Evolutionary conservation across 2,329 filamentous ascomycete species (phyloP), one percentile per base, ranked within the genome.

Genomic region (Exophiala sideris): DNA sequence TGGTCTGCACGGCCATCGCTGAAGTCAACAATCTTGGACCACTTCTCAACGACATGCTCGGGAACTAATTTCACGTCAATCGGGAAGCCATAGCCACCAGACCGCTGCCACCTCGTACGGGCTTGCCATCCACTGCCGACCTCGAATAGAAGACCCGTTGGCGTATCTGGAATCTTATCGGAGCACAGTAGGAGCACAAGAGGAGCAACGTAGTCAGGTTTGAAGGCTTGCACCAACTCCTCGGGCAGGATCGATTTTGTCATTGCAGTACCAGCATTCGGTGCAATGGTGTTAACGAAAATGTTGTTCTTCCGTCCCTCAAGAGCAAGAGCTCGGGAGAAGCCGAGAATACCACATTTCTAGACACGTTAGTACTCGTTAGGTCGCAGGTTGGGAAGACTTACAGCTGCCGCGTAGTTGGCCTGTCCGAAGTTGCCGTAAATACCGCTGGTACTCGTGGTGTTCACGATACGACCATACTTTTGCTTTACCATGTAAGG

Each of bases 351-450:
- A 75, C 89, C 94, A 64, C 83, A 82, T 85, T 94, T 94, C 85
- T 88, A 29, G 24, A 29, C 24, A 29, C 24, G 24, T 29, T 29
- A 29, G 24, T 8, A 29, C 8, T 21, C 16, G 9, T 18, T 21
- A 18, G 14, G 39, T 41, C 5, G 14, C 11, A 6, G 16, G 16
- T 5, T 21, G 3, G 39, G 2, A 6, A 39, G 36, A 79, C 85
- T 77, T 81, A 88, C 85, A 54, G 89, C 89, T 55, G 92, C 89
- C 59, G 94, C 83, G 73, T 99, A 99, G 81, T 99, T 99, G 67
- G 92, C 89, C 76, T 99, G 94, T 60, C 94, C 94, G 71, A 99
- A 99, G 82, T 96, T 99, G 65, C 94, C 94, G 71, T 99, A 99
- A 73, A 99, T 95, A 74, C 94, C 94, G 65, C 88, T 95, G 45